These are phyloP conservation scores for Erodium trifolium DNA, from an alignment of 441 rosid species.

Conservation along the genomic window DNA sequence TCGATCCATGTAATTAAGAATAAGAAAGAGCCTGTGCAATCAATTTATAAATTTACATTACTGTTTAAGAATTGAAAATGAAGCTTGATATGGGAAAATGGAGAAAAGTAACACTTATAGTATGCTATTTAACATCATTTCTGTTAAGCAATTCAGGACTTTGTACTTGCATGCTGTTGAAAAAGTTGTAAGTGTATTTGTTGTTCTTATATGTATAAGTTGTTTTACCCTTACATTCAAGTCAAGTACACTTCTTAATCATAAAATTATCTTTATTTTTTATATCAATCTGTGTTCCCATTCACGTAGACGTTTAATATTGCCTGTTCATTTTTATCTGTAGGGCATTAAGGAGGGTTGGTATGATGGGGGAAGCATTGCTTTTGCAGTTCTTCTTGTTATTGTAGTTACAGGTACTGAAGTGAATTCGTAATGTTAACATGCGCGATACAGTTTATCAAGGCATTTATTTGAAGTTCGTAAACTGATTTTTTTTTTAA, in stretches of 20 bases:
- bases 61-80: background rate
- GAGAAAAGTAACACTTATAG: background rate
- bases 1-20: background rate
- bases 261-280: background rate
- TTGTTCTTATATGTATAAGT: background rate
- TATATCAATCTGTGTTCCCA: background rate
- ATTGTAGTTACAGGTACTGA: conserved; percentile 84
- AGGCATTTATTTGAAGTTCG: background rate
- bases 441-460: background rate
- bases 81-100: background rate
- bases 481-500: conserved; percentile 9
- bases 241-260: background rate
- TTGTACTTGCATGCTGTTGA: conserved; percentile 1
- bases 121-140: background rate
- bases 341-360: conserved; percentile 93
- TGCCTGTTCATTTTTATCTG: background rate
- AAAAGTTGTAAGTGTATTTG: background rate
- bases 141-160: background rate
- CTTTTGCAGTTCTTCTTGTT: conserved; percentile 89
- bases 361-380: conserved; percentile 99
- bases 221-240: background rate
- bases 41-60: background rate
- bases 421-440: conserved; percentile 1
- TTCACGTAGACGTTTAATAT: background rate
- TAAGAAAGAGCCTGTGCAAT: background rate